These are phyloP conservation scores for Tagetes patula DNA, from an alignment of 129 eudicot species.

Conservation along the genomic window DNA sequence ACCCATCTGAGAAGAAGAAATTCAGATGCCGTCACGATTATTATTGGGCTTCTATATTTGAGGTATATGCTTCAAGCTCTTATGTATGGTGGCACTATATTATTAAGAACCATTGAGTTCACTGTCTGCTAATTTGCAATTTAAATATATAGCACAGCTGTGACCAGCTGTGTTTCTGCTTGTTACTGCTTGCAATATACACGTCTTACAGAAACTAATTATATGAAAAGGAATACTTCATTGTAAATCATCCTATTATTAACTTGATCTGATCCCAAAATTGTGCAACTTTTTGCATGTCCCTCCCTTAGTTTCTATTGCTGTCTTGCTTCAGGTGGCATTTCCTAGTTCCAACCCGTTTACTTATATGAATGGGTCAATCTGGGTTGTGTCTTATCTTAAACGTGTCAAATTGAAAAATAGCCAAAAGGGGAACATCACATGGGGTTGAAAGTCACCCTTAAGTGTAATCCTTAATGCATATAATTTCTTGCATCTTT, in stretches of 20 bases:
- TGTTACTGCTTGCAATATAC: not conserved
- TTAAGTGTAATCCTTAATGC: not conserved
- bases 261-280: slow-evolving; percentile 3
- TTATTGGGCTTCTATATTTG: slow-evolving; percentile 95
- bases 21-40: slow-evolving; percentile 94
- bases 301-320: not conserved
- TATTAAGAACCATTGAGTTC: not conserved
- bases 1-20: slow-evolving; percentile 81
- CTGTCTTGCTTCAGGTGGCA: not conserved
- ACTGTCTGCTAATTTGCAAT: slow-evolving; percentile 4
- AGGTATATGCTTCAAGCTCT: slow-evolving; percentile 48
- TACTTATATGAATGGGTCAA: not conserved
- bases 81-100: not conserved
- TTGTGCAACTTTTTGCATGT: not conserved
- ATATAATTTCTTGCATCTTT: not conserved
- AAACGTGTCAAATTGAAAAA: not conserved
- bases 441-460: not conserved
- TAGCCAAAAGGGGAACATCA: not conserved
- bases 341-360: not conserved
- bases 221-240: not conserved
- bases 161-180: not conserved
- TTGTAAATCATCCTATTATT: not conserved
- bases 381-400: not conserved
- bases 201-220: not conserved
- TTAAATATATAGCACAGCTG: not conserved